Evolutionary conservation across 345 rosid species (phyloP).

Genomic region (Melaleuca quinquenervia): DNA sequence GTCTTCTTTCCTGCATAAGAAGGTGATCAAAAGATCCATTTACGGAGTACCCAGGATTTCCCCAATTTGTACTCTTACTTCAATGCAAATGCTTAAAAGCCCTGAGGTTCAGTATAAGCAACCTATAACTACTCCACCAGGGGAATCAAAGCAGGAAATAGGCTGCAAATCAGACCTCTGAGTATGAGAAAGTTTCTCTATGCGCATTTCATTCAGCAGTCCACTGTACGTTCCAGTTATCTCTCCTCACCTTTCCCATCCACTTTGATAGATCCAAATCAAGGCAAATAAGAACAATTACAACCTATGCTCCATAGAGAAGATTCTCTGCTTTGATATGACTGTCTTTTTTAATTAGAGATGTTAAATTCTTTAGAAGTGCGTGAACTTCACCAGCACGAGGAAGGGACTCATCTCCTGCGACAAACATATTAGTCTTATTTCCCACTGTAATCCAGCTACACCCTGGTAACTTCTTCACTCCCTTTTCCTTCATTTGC

Average conservation of each 20-base stretch:
- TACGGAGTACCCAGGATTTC: background rate
- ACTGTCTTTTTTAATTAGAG: constrained; percentile 20
- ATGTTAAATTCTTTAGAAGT: constrained; percentile 34
- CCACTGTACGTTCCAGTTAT: background rate
- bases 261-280: background rate
- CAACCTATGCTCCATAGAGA: background rate
- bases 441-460: constrained; percentile 75
- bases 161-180: background rate
- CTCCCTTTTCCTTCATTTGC: constrained; percentile 72
- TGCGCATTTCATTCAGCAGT: background rate
- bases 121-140: background rate
- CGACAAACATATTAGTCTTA: constrained; percentile 44
- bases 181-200: background rate
- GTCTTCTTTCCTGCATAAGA: background rate
- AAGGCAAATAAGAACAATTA: background rate
- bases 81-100: background rate
- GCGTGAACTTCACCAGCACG: constrained; percentile 20
- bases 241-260: background rate
- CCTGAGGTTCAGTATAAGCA: background rate
- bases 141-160: background rate
- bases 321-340: background rate
- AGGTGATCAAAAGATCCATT: background rate
- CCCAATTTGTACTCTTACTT: background rate
- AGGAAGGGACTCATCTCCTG: constrained; percentile 71
- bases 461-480: constrained; percentile 71